Conservation (phyloP, 768 basidiomycete genomes). For the Piloderma croceum region DNA sequence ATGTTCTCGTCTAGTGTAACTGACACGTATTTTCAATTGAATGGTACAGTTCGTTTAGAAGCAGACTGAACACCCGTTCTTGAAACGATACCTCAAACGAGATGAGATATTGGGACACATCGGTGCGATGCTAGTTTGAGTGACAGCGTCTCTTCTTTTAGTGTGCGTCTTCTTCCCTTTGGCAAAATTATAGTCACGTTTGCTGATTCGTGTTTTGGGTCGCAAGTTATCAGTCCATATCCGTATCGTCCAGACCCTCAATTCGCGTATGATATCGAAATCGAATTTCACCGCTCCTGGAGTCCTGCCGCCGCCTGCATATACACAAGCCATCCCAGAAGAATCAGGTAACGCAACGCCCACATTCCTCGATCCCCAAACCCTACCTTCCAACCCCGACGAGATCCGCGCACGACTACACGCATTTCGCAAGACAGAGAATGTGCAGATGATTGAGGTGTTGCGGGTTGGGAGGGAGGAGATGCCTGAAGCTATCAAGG, state of each 20-base stretch:
- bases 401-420: constrained; percentile 19
- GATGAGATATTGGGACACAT: constrained; percentile 61
- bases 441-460: constrained; percentile 57
- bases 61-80: constrained; percentile 61
- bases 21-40: constrained; percentile 40
- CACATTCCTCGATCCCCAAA: no score
- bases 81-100: constrained; percentile 73
- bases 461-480: constrained; percentile 60
- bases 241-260: constrained; percentile 43
- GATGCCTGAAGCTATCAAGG: constrained; percentile 78
- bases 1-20: no score
- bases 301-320: no score
- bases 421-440: constrained; percentile 35
- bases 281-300: no score
- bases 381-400: no score
- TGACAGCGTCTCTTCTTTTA: constrained; percentile 54
- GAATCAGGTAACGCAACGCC: no score
- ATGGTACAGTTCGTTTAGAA: constrained; percentile 49
- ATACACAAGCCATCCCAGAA: no score
- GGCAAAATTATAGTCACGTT: constrained; percentile 18
- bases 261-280: no score
- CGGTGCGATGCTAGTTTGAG: constrained; percentile 47
- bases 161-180: constrained; percentile 29
- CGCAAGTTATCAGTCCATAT: constrained; percentile 43
- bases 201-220: constrained; percentile 30